Percentiles rank a stretch among this genome's conserved stretches.
Evolutionary conservation across 2,329 filamentous ascomycete species (phyloP).

Genomic region (Colletotrichum karsti): DNA sequence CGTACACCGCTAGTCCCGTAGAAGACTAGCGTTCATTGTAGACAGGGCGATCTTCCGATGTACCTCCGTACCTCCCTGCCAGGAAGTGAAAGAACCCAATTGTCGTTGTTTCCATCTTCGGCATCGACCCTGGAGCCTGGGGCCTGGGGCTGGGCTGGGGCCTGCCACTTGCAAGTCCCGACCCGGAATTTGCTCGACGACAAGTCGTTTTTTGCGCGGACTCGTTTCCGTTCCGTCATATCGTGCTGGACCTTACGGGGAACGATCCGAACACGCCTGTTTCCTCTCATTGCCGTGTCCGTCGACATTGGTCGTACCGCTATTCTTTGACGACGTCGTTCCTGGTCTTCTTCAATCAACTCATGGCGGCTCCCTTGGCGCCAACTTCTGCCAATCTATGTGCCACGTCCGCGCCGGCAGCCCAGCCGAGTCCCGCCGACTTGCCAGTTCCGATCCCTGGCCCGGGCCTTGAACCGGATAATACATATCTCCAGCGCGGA

Average conservation of each 20-base stretch:
- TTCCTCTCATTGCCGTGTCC: too few relatives aligned
- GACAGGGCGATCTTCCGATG: constrained; percentile 19
- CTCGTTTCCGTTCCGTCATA: constrained; percentile 1
- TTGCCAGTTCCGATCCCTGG: neutral
- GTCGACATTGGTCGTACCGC: neutral
- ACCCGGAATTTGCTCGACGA: neutral
- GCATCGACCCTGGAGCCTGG: neutral
- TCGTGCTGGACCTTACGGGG: too few relatives aligned
- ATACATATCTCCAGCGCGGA: neutral
- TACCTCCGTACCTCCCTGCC: constrained; percentile 10
- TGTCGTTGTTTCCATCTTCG: constrained; percentile 9
- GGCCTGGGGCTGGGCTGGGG: too few relatives aligned
- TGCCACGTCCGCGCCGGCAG: constrained; percentile 16
- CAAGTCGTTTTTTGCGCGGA: neutral
- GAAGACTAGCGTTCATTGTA: neutral
- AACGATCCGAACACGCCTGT: neutral
- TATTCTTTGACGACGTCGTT: neutral
- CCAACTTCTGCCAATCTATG: neutral
- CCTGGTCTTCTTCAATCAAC: neutral
- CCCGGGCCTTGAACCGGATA: neutral
- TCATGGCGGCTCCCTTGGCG: neutral
- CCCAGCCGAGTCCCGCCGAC: constrained; percentile 13
- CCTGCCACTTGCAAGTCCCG: neutral
- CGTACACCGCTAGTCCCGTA: neutral
- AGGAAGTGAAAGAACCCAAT: neutral